Conservation (phyloP, 257 asterid species). For the Nicotiana otophora region DNA sequence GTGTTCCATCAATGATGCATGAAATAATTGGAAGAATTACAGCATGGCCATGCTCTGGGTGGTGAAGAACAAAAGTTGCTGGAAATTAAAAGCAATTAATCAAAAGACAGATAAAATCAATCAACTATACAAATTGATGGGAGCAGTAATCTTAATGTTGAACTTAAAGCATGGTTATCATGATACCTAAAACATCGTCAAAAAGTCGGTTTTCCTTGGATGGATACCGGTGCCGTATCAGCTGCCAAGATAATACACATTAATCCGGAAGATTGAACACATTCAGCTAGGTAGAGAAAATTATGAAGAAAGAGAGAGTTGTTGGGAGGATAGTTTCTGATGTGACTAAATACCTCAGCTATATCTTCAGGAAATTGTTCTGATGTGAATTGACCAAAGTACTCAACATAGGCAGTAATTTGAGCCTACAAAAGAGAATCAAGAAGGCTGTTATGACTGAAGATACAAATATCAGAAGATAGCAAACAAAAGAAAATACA, state of each 20-base stretch:
- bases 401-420: constrained; percentile 83
- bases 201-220: constrained; percentile 82
- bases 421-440: constrained; percentile 53
- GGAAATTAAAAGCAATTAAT: constrained; percentile 27
- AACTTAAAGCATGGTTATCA: neutral
- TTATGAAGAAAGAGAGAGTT: neutral
- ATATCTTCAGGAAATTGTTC: constrained; percentile 95
- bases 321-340: neutral
- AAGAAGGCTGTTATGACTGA: neutral
- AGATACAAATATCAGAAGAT: neutral
- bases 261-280: neutral
- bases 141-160: neutral
- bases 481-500: neutral
- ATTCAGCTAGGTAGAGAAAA: constrained; percentile 3
- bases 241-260: constrained; percentile 46
- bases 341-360: constrained; percentile 64
- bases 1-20: constrained; percentile 70
- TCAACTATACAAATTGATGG: neutral
- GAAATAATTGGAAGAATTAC: constrained; percentile 95
- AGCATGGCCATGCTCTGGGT: constrained; percentile 97
- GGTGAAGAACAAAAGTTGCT: constrained; percentile 96
- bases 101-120: neutral
- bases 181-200: constrained; percentile 87
- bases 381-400: constrained; percentile 92
- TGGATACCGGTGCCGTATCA: constrained; percentile 79